phyloP scores from a whole-genome alignment of 2,329 filamentous ascomycete species.

The Neonectria punicea region DNA sequence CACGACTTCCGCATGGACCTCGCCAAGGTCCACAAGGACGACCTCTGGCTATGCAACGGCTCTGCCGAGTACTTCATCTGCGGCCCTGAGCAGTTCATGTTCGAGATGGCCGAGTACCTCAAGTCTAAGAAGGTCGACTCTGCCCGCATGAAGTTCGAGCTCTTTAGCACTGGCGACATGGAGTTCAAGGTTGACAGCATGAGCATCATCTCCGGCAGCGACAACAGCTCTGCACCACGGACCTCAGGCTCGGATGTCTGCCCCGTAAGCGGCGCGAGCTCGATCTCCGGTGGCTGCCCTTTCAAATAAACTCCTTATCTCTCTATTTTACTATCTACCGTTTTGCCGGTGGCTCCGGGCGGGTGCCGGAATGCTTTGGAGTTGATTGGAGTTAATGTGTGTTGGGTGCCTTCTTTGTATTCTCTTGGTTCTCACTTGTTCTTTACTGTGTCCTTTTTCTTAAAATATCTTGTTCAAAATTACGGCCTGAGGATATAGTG shows the following conservation, averaged over 20 bases:
- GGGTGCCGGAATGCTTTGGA: constrained; percentile 9
- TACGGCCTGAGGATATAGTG: constrained; percentile 15
- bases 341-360: constrained; percentile 11
- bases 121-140: constrained; percentile 52
- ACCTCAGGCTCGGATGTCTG: constrained; percentile 21
- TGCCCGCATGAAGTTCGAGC: constrained; percentile 56
- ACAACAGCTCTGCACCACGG: constrained; percentile 25
- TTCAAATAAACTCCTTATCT: constrained; percentile 16
- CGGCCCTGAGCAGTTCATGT: constrained; percentile 65
- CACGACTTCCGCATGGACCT: constrained; percentile 58
- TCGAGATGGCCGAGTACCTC: constrained; percentile 59
- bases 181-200: constrained; percentile 48
- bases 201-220: constrained; percentile 40
- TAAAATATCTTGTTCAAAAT: constrained; percentile 16
- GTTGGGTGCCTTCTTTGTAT: background rate
- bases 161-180: constrained; percentile 59
- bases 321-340: background rate
- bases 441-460: background rate
- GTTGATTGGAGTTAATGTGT: constrained; percentile 18
- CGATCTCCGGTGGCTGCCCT: constrained; percentile 18
- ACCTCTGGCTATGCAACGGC: constrained; percentile 57
- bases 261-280: constrained; percentile 27
- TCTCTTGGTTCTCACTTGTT: background rate
- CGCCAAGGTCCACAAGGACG: constrained; percentile 53
- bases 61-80: constrained; percentile 65